Conservation (phyloP, 2,329 filamentous ascomycete genomes). For the Coniochaeta pulveracea region DNA sequence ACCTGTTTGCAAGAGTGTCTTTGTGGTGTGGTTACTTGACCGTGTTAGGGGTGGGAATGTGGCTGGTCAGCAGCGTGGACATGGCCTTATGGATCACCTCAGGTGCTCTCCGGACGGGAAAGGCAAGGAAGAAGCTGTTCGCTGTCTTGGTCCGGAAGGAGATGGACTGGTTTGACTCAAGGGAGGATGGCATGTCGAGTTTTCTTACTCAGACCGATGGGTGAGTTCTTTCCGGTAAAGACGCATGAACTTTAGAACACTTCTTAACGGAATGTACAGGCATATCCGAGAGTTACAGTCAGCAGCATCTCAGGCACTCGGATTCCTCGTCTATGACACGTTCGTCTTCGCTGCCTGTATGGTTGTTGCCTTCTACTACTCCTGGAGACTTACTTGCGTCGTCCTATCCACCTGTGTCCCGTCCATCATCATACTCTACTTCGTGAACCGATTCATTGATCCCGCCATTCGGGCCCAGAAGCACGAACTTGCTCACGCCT, state of each 20-base stretch:
- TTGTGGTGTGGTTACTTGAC: slow-evolving; percentile 52
- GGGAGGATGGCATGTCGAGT: slow-evolving; percentile 59
- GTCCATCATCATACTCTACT: slow-evolving; percentile 45
- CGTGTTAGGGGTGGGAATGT: slow-evolving; percentile 51
- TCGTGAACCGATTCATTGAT: slow-evolving; percentile 51
- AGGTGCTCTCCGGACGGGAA: slow-evolving; percentile 68
- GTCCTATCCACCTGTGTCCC: slow-evolving; percentile 64
- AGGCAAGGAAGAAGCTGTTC: slow-evolving; percentile 55
- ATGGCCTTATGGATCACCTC: slow-evolving; percentile 65
- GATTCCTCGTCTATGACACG: slow-evolving; percentile 52
- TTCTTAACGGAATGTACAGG: slow-evolving; percentile 31
- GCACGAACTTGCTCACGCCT: slow-evolving; percentile 52
- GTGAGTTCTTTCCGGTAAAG: slow-evolving; percentile 32
- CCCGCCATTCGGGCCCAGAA: slow-evolving; percentile 60
- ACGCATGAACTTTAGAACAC: background rate
- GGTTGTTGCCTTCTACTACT: slow-evolving; percentile 62
- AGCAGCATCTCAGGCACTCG: slow-evolving; percentile 70
- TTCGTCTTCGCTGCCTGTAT: slow-evolving; percentile 57
- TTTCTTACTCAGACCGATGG: slow-evolving; percentile 63
- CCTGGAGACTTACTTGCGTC: slow-evolving; percentile 75
- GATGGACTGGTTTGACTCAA: slow-evolving; percentile 71
- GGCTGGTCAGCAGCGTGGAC: slow-evolving; percentile 55
- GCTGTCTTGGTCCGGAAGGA: slow-evolving; percentile 57
- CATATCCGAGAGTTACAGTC: slow-evolving; percentile 74
- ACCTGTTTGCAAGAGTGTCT: slow-evolving; percentile 44